Conservation (phyloP, 2,329 filamentous ascomycete species). For the Penicillium janthinellum region DNA sequence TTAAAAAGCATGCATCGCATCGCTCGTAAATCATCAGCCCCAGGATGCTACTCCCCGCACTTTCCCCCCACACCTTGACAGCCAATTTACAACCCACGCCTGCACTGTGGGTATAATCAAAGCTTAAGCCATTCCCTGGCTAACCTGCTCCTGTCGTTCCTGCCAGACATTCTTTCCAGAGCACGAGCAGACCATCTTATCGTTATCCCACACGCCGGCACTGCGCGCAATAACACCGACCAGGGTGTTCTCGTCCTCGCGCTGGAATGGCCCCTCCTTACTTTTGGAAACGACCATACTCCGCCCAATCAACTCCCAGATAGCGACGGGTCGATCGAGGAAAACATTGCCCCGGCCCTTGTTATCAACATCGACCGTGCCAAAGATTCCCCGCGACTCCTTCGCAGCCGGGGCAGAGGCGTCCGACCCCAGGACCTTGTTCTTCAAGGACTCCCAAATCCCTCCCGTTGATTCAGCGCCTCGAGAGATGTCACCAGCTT, state of each 20-base stretch:
- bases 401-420: constrained; percentile 21
- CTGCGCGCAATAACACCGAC: constrained; percentile 93
- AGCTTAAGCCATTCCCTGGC: constrained; percentile 81
- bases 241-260: constrained; percentile 80
- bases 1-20: constrained; percentile 7
- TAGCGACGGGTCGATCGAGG: constrained; percentile 76
- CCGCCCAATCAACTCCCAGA: constrained; percentile 96
- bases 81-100: neutral
- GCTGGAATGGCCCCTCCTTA: constrained; percentile 59
- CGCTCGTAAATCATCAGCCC: neutral
- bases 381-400: constrained; percentile 66
- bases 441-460: constrained; percentile 68
- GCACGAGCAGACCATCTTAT: constrained; percentile 97
- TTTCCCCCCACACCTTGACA: neutral
- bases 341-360: constrained; percentile 79
- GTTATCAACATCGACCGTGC: constrained; percentile 72
- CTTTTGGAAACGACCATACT: constrained; percentile 83
- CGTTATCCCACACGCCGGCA: constrained; percentile 98
- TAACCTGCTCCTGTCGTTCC: constrained; percentile 85
- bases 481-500: constrained; percentile 81
- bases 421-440: constrained; percentile 41
- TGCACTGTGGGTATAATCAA: neutral
- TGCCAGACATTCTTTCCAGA: constrained; percentile 98
- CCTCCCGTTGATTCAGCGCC: constrained; percentile 81
- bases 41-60: too few species aligned